A percentile compares a stretch with the other conserved stretches of the same genome.
Evolutionary conservation across 495 filamentous ascomycete species (phyloP).

Genomic region (Daldinia concentrica): DNA sequence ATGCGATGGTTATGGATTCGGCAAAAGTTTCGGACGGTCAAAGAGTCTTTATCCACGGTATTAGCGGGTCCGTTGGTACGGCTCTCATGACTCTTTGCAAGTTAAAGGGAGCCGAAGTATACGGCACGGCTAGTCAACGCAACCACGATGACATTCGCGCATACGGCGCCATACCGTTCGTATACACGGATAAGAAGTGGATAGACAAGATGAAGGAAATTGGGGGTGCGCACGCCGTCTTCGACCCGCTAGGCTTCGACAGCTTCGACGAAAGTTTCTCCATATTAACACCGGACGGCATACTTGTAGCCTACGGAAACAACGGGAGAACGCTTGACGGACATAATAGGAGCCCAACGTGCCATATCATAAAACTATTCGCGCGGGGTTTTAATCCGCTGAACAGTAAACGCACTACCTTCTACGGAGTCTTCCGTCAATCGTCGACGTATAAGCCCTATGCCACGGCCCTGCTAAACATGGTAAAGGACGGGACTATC

Average conservation of each 20-base stretch:
- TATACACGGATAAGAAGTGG: constrained; percentile 57
- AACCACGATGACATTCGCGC: constrained; percentile 50
- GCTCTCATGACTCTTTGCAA: constrained; percentile 48
- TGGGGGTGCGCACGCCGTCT: constrained; percentile 54
- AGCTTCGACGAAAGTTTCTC: constrained; percentile 57
- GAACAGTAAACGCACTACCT: constrained; percentile 43
- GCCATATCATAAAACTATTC: constrained; percentile 41
- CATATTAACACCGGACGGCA: constrained; percentile 42
- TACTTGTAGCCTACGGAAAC: constrained; percentile 45
- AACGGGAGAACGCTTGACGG: constrained; percentile 38
- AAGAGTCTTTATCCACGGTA: constrained; percentile 56
- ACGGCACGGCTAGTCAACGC: constrained; percentile 52
- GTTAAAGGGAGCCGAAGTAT: constrained; percentile 51
- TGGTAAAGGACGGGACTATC: constrained; percentile 50
- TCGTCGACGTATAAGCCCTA: constrained; percentile 45
- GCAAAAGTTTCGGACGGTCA: constrained; percentile 51
- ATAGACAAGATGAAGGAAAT: constrained; percentile 51
- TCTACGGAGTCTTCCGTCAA: constrained; percentile 52
- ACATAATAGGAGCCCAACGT: constrained; percentile 22
- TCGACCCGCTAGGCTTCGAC: constrained; percentile 57
- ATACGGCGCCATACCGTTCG: constrained; percentile 48
- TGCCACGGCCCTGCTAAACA: constrained; percentile 43
- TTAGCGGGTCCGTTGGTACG: constrained; percentile 55
- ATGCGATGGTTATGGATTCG: constrained; percentile 51
- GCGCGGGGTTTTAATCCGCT: constrained; percentile 38